These are phyloP conservation scores for Eucalyptus regnans DNA, from an alignment of 345 rosid species.

Conservation along the genomic window DNA sequence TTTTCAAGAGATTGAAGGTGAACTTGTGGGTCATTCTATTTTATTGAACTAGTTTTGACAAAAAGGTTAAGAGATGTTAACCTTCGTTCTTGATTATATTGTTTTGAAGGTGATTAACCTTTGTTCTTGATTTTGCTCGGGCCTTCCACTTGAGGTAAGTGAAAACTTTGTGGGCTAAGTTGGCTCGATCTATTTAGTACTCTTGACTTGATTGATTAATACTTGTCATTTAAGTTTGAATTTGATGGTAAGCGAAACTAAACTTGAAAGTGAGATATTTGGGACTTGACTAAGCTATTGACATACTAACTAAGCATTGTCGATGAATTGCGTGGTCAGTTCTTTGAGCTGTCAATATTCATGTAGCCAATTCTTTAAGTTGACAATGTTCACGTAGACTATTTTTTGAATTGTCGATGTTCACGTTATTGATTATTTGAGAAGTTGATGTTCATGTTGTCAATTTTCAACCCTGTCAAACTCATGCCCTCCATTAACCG, in stretches of 20 bases:
- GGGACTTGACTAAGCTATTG: background rate
- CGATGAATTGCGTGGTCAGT: too few relatives aligned
- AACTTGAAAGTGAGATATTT: background rate
- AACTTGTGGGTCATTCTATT: background rate
- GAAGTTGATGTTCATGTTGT: background rate
- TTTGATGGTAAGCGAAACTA: too few relatives aligned
- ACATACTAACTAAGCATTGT: background rate
- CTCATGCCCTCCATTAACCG: background rate
- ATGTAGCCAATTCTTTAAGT: too few relatives aligned
- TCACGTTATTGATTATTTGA: too few relatives aligned
- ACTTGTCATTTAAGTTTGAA: background rate
- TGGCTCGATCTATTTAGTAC: too few relatives aligned
- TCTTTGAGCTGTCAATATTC: too few relatives aligned
- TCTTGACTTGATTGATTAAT: background rate
- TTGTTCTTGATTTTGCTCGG: accelerated
- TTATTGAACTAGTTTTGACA: background rate
- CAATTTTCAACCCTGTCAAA: background rate
- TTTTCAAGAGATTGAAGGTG: background rate
- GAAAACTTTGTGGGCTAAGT: background rate
- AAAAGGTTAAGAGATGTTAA: background rate
- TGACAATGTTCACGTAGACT: background rate
- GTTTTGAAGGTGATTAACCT: background rate
- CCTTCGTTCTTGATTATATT: too few relatives aligned
- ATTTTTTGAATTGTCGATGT: background rate
- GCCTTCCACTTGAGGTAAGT: background rate